Percentiles rank a stretch among this genome's conserved stretches.
phyloP scores from a whole-genome alignment of 331 rosid species.

The Rhamnella rubrinervis region DNA sequence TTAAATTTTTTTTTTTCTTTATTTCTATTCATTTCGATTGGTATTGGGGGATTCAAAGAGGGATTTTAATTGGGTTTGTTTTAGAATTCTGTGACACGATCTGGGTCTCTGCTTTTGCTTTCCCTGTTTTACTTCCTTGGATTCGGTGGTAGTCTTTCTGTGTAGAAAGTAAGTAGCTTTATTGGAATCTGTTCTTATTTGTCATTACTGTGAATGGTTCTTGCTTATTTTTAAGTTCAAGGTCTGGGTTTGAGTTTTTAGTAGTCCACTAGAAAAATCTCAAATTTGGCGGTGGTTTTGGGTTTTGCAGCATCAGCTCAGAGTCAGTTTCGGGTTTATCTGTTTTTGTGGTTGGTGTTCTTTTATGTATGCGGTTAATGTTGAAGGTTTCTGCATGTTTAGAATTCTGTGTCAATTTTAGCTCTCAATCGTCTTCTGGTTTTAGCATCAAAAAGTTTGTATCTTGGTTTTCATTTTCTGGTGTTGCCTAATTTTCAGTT shows the following conservation, averaged over 20 bases:
- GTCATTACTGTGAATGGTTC: slow-evolving; percentile 26
- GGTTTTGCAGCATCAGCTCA: slow-evolving; percentile 16
- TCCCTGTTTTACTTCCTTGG: slow-evolving; percentile 68
- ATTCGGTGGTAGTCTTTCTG: slow-evolving; percentile 52
- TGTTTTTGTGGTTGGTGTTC: slow-evolving; percentile 6
- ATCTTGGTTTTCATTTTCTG: not conserved
- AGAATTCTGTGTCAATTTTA: slow-evolving; percentile 1
- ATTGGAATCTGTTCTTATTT: slow-evolving; percentile 54
- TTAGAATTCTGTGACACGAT: slow-evolving; percentile 36
- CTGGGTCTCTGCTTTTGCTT: slow-evolving; percentile 48
- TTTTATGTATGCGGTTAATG: slow-evolving; percentile 17
- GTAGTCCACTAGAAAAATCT: not conserved
- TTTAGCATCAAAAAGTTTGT: not conserved
- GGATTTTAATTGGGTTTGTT: slow-evolving; percentile 29
- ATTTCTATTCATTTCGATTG: slow-evolving; percentile 19
- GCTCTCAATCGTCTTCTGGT: slow-evolving; percentile 8
- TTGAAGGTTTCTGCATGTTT: slow-evolving; percentile 7
- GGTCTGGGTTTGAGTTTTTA: slow-evolving; percentile 15
- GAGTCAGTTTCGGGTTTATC: slow-evolving; percentile 1
- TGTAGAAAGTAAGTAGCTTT: slow-evolving; percentile 52
- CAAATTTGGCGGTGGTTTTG: slow-evolving; percentile 13
- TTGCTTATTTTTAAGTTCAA: slow-evolving; percentile 33
- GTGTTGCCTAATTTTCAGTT: not conserved
- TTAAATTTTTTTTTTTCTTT: not conserved
- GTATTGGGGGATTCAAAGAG: slow-evolving; percentile 29